A percentile compares a stretch with the other conserved stretches of the same genome.
Conservation (phyloP, 805 yeast genomes). For the Wickerhamomyces canadensis region DNA sequence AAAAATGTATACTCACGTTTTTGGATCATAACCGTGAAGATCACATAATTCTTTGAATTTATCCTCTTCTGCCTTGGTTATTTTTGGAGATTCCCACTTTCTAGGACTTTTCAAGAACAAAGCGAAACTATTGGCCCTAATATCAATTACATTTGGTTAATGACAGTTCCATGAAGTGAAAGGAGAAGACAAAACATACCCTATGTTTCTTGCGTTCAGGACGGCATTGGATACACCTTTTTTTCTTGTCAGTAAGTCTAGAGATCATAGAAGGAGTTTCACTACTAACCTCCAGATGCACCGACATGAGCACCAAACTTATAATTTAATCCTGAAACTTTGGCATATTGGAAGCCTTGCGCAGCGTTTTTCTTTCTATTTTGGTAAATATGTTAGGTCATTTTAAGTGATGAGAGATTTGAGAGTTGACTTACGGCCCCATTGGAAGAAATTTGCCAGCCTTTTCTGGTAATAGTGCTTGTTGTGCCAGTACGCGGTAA, state of each 20-base stretch:
- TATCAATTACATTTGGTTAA: constrained; percentile 1
- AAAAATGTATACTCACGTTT: constrained; percentile 35
- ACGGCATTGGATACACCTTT: constrained; percentile 59
- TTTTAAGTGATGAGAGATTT: background rate
- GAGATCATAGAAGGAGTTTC: background rate
- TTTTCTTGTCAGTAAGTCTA: background rate
- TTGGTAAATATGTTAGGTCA: background rate
- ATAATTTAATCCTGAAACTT: constrained; percentile 38
- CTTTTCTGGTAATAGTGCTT: too few species aligned
- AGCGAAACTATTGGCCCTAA: constrained; percentile 76
- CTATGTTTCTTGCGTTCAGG: constrained; percentile 46
- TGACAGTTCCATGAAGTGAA: background rate
- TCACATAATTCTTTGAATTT: constrained; percentile 63
- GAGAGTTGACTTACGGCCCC: background rate
- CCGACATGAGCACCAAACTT: constrained; percentile 90
- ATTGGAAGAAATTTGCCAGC: too few species aligned
- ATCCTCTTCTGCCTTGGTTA: constrained; percentile 57
- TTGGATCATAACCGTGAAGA: constrained; percentile 60
- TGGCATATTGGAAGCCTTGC: constrained; percentile 28
- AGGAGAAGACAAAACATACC: constrained; percentile 25
- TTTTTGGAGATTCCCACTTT: constrained; percentile 83
- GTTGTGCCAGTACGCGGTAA: too few species aligned
- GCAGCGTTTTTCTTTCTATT: constrained; percentile 15
- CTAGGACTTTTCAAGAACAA: constrained; percentile 86
- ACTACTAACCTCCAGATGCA: constrained; percentile 59